These are phyloP conservation scores for Agroathelia rolfsii DNA, from an alignment of 1,284 basidiomycete species.

Conservation along the genomic window DNA sequence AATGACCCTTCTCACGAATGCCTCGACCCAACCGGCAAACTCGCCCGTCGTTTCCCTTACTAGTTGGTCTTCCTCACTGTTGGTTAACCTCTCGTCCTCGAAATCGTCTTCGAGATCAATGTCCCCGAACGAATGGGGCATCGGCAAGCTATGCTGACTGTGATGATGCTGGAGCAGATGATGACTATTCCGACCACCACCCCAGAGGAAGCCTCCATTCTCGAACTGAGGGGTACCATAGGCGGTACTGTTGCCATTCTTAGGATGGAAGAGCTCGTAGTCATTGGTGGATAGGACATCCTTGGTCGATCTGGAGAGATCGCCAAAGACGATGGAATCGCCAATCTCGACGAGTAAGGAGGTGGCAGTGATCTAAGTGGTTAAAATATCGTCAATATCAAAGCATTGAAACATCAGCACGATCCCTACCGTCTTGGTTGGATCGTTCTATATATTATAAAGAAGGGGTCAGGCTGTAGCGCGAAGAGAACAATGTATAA, in stretches of 20 bases:
- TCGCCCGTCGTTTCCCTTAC: slow-evolving; percentile 53
- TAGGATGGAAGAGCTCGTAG: too few species aligned
- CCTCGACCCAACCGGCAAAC: slow-evolving; percentile 76
- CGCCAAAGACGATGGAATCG: slow-evolving; percentile 76
- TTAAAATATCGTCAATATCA: slow-evolving; percentile 8
- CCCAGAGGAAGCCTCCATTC: slow-evolving; percentile 26
- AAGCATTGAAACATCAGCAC: not conserved
- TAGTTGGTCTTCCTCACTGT: slow-evolving; percentile 51
- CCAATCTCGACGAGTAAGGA: slow-evolving; percentile 72
- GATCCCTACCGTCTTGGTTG: slow-evolving; percentile 69
- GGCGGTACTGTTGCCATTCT: slow-evolving; percentile 9
- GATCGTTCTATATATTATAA: slow-evolving; percentile 57
- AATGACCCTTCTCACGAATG: slow-evolving; percentile 76
- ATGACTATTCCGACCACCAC: too few species aligned
- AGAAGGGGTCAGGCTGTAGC: slow-evolving; percentile 4
- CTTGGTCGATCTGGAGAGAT: slow-evolving; percentile 29
- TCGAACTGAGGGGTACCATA: slow-evolving; percentile 14
- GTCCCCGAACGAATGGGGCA: too few species aligned
- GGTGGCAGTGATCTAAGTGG: slow-evolving; percentile 67
- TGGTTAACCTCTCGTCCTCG: slow-evolving; percentile 31
- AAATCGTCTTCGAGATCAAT: slow-evolving; percentile 22
- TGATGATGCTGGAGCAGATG: not conserved
- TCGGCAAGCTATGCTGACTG: slow-evolving; percentile 1
- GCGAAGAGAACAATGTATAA: slow-evolving; percentile 1
- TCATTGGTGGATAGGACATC: slow-evolving; percentile 7